A percentile compares a stretch with the other conserved stretches of the same genome.
Evolutionary conservation across 371 early-diverging fungal genomes (phyloP).

Genomic region (Syncephalastrum sp.): DNA sequence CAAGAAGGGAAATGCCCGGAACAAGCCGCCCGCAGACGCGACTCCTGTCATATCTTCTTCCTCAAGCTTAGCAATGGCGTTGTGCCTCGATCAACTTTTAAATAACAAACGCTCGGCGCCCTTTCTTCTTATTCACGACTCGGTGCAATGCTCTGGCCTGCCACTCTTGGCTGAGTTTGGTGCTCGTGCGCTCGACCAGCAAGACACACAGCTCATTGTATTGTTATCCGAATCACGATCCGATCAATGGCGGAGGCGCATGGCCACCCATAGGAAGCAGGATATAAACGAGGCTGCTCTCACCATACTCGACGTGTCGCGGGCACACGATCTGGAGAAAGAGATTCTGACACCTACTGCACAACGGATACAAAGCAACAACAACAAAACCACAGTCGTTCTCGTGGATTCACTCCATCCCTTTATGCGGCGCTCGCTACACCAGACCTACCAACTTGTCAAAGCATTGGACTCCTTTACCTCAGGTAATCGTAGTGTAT

Average conservation of each 20-base stretch:
- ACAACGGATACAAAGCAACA: constrained; percentile 13
- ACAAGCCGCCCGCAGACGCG: too few relatives aligned
- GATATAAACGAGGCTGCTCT: constrained; percentile 4
- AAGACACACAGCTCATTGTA: constrained; percentile 17
- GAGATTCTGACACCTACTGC: constrained; percentile 21
- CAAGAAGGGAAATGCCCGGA: too few relatives aligned
- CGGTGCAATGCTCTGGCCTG: constrained; percentile 23
- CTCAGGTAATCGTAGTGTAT: constrained; percentile 21
- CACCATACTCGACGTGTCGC: constrained; percentile 31
- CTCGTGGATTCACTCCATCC: constrained; percentile 38
- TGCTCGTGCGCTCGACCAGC: constrained; percentile 17
- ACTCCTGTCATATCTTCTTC: too few relatives aligned
- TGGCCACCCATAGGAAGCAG: constrained; percentile 3
- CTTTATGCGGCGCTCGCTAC: constrained; percentile 26
- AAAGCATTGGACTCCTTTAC: constrained; percentile 38
- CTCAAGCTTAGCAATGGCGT: constrained; percentile 7
- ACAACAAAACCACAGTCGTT: constrained; percentile 19
- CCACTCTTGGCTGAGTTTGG: constrained; percentile 30
- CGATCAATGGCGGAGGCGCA: constrained; percentile 21
- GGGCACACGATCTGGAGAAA: constrained; percentile 22
- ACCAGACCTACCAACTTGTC: constrained; percentile 38
- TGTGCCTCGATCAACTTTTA: constrained; percentile 38
- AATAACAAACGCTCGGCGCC: constrained; percentile 32
- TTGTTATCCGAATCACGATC: constrained; percentile 43
- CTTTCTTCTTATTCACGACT: constrained; percentile 34